Evolutionary conservation across 2,329 filamentous ascomycete species (phyloP).

Genomic region (Fusarium sp.): DNA sequence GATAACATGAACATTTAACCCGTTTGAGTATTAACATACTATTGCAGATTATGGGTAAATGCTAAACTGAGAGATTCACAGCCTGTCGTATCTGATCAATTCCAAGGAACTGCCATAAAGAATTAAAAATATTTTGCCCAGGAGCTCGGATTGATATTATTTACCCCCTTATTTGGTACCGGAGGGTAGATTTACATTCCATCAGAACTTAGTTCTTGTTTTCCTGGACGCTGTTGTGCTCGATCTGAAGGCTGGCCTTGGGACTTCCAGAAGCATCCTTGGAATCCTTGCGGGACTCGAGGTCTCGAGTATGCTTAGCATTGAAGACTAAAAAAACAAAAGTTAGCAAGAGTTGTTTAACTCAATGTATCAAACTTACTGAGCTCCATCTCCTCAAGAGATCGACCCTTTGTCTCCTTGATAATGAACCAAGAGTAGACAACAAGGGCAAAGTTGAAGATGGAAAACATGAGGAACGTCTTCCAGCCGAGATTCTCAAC

Average conservation of each 20-base stretch:
- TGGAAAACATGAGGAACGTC: slow-evolving; percentile 61
- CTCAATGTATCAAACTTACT: slow-evolving; percentile 6
- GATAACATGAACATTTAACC: not conserved
- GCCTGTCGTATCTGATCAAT: not conserved
- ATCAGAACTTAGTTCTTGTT: not conserved
- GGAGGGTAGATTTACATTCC: not conserved
- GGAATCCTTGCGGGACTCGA: not conserved
- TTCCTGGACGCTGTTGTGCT: slow-evolving; percentile 1
- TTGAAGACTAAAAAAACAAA: slow-evolving; percentile 31
- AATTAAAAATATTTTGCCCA: not conserved
- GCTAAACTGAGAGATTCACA: not conserved
- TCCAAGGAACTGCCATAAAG: not conserved
- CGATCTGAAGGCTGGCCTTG: slow-evolving; percentile 10
- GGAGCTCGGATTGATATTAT: not conserved
- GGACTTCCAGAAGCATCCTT: not conserved
- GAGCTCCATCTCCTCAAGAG: slow-evolving; percentile 43
- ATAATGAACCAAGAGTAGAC: slow-evolving; percentile 56
- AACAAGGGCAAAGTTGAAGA: slow-evolving; percentile 59
- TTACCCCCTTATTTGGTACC: not conserved
- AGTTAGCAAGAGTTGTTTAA: not conserved
- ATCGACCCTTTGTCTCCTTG: slow-evolving; percentile 48
- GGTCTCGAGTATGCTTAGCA: slow-evolving; percentile 25
- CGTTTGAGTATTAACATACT: not conserved
- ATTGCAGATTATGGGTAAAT: not conserved
- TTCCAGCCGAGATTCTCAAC: slow-evolving; percentile 58